Conservation (phyloP, 2,329 filamentous ascomycete genomes). For the Fusarium compactum region DNA sequence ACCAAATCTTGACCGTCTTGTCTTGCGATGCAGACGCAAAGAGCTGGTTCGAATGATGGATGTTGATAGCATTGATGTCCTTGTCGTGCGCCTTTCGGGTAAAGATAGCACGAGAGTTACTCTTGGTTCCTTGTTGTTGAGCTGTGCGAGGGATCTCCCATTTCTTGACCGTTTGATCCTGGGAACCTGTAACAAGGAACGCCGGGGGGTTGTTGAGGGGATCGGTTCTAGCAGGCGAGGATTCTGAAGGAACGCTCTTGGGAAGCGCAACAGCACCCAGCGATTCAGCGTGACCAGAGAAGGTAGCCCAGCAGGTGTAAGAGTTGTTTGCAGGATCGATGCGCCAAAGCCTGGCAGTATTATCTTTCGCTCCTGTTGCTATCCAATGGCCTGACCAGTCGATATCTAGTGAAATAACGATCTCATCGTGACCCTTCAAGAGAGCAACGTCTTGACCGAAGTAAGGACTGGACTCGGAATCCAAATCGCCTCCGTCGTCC, state of each 20-base stretch:
- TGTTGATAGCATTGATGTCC: conserved; percentile 94
- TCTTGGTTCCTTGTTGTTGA: conserved; percentile 59
- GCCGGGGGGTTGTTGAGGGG: conserved; percentile 83
- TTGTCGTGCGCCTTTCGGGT: conserved; percentile 98
- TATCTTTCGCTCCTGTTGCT: conserved; percentile 96
- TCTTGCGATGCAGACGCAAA: conserved; percentile 98
- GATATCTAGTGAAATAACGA: conserved; percentile 92
- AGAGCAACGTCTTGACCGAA: conserved; percentile 92
- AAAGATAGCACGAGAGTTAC: conserved; percentile 76
- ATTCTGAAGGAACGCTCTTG: conserved; percentile 73
- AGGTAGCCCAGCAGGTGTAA: conserved; percentile 82
- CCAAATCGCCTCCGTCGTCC: conserved; percentile 39
- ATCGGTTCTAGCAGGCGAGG: conserved; percentile 76
- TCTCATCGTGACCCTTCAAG: conserved; percentile 91
- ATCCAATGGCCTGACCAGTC: conserved; percentile 99
- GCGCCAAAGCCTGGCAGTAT: conserved; percentile 90
- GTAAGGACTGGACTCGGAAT: conserved; percentile 62
- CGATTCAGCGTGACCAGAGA: conserved; percentile 94
- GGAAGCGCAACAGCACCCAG: conserved; percentile 90
- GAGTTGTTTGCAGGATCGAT: conserved; percentile 81
- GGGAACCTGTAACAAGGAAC: conserved; percentile 91
- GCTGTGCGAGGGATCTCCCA: conserved; percentile 81
- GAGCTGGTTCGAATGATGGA: conserved; percentile 78
- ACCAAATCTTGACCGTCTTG: conserved; percentile 97
- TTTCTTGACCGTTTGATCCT: conserved; percentile 94